phyloP scores from a whole-genome alignment of 371 early-diverging fungal genomes.

The Parasitella parasitica region DNA sequence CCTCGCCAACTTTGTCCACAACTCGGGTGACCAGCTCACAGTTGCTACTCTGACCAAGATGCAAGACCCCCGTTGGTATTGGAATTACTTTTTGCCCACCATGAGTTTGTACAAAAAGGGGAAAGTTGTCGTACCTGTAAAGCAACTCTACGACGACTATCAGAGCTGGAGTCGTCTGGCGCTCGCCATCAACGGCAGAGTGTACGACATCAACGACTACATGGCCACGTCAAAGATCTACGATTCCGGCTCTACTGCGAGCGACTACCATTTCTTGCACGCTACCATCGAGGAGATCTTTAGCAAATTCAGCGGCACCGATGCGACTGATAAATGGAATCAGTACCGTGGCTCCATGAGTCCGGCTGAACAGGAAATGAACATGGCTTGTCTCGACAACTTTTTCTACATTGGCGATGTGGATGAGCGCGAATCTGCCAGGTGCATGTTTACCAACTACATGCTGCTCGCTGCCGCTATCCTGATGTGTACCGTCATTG shows the following conservation, averaged over 20 bases:
- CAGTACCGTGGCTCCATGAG: constrained; percentile 36
- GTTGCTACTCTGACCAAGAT: constrained; percentile 28
- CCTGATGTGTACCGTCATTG: constrained; percentile 81
- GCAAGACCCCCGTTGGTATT: constrained; percentile 61
- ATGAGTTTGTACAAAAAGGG: constrained; percentile 72
- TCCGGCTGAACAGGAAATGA: constrained; percentile 35
- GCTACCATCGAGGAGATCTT: constrained; percentile 63
- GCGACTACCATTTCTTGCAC: constrained; percentile 52
- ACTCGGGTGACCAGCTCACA: constrained; percentile 40
- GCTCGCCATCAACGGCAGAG: constrained; percentile 67
- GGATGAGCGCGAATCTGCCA: constrained; percentile 77
- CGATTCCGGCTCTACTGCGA: constrained; percentile 37
- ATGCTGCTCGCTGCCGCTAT: constrained; percentile 78
- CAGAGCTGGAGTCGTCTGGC: constrained; percentile 55
- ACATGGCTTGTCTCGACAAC: constrained; percentile 75
- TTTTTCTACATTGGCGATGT: constrained; percentile 89
- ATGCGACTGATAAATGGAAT: constrained; percentile 65
- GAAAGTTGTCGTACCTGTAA: constrained; percentile 52
- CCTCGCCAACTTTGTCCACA: constrained; percentile 35
- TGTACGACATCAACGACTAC: constrained; percentile 80
- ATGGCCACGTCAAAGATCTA: constrained; percentile 49
- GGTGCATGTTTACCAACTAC: constrained; percentile 89
- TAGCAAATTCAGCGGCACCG: constrained; percentile 66
- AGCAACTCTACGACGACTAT: constrained; percentile 45
- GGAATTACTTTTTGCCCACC: constrained; percentile 60